Percentiles rank a stretch among this genome's conserved stretches.
Evolutionary conservation across 2,329 filamentous ascomycete genomes (phyloP).

Genomic region (Apiospora pterosperma): DNA sequence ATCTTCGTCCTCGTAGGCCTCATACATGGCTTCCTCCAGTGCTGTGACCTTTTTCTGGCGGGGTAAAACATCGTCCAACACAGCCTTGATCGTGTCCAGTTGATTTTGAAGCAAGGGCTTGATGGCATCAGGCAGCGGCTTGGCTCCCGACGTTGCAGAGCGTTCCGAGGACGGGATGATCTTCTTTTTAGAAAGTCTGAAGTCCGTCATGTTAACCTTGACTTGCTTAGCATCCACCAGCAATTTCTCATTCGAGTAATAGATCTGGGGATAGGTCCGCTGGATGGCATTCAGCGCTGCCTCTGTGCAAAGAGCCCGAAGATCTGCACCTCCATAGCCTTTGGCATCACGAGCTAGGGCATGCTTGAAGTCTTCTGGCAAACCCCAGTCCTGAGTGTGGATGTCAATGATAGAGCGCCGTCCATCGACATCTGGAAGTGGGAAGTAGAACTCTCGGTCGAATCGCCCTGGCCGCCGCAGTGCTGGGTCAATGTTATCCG

Average conservation of each 20-base stretch:
- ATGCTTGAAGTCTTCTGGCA: constrained; percentile 75
- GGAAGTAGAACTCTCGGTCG: constrained; percentile 97
- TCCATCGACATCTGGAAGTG: constrained; percentile 76
- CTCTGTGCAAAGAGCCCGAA: constrained; percentile 92
- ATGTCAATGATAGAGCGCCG: constrained; percentile 89
- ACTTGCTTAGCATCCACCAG: constrained; percentile 84
- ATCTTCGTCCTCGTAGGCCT: constrained; percentile 78
- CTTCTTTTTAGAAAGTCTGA: constrained; percentile 95
- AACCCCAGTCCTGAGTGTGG: constrained; percentile 90
- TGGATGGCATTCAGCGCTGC: constrained; percentile 95
- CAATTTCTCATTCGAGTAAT: constrained; percentile 84
- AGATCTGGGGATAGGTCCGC: constrained; percentile 93
- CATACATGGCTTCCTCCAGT: constrained; percentile 88
- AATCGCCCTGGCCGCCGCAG: constrained; percentile 90
- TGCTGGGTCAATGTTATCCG: constrained; percentile 95
- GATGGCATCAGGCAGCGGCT: constrained; percentile 73
- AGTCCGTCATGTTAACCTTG: constrained; percentile 85
- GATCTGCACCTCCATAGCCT: constrained; percentile 93
- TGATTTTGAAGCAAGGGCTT: constrained; percentile 77
- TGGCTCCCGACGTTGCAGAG: constrained; percentile 79
- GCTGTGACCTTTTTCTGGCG: constrained; percentile 84
- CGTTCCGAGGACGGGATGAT: constrained; percentile 93
- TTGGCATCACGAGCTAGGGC: constrained; percentile 86
- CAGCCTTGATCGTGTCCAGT: constrained; percentile 62
- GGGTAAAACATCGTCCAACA: constrained; percentile 75